phyloP scores from a whole-genome alignment of 371 early-diverging fungal species.

The Mortierella sp. region DNA sequence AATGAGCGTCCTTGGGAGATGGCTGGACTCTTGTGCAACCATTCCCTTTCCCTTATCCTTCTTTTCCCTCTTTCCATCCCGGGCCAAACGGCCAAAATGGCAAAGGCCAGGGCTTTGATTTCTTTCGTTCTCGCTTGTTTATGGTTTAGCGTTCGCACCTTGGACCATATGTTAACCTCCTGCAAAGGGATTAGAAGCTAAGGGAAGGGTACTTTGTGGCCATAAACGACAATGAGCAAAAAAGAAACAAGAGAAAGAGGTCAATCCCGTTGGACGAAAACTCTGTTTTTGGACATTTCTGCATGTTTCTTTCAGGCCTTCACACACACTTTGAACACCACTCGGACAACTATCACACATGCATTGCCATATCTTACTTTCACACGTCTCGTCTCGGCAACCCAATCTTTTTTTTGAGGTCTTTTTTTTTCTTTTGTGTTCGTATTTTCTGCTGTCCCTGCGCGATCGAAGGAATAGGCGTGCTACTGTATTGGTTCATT shows the following conservation, averaged over 20 bases:
- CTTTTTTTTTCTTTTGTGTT: background rate
- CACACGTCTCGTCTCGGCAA: background rate
- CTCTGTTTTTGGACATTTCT: conserved; percentile 5
- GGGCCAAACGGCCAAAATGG: conserved; percentile 1
- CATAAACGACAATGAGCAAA: background rate
- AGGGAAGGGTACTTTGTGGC: background rate
- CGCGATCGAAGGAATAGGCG: background rate
- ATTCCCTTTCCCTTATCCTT: background rate
- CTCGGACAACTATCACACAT: background rate
- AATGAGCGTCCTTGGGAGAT: background rate
- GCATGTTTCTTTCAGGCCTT: background rate
- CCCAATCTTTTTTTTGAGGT: no score
- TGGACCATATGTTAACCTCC: background rate
- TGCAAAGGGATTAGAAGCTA: background rate
- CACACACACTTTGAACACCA: background rate
- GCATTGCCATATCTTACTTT: background rate
- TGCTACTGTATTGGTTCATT: no score
- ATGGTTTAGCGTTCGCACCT: background rate
- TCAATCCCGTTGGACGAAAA: conserved; percentile 1
- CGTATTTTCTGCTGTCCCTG: background rate
- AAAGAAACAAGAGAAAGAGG: background rate
- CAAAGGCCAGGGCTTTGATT: conserved; percentile 5
- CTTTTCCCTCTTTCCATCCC: background rate
- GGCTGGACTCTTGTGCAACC: conserved; percentile 12
- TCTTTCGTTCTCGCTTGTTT: background rate